These are phyloP conservation scores for Posidonia australis DNA, from an alignment of 106 monocot species.

Conservation along the genomic window DNA sequence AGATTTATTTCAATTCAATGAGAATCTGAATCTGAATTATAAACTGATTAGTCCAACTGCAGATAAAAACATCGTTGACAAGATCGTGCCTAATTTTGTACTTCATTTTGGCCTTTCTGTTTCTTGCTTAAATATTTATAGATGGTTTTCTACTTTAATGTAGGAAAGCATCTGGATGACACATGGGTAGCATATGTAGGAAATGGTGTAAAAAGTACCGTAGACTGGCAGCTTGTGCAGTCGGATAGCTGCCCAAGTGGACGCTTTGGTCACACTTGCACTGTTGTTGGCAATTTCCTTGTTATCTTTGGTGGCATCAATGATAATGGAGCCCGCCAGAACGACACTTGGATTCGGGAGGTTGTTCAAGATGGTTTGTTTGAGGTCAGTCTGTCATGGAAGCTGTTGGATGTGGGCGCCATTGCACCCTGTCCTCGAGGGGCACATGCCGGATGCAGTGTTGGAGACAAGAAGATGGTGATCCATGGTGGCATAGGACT, in stretches of 20 bases:
- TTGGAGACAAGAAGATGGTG: slow-evolving; percentile 34
- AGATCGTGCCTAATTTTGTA: no score
- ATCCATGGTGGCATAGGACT: slow-evolving; percentile 79
- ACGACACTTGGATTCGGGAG: slow-evolving; percentile 77
- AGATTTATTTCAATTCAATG: no score
- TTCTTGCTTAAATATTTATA: no score
- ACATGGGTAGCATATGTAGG: slow-evolving; percentile 73
- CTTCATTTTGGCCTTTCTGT: no score
- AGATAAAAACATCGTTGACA: no score
- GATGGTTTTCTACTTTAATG: not conserved
- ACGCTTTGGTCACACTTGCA: slow-evolving; percentile 84
- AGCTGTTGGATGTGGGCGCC: slow-evolving; percentile 41
- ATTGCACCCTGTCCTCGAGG: slow-evolving; percentile 67
- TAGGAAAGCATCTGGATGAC: slow-evolving; percentile 94
- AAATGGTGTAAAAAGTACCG: slow-evolving; percentile 16
- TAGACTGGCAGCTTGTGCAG: slow-evolving; percentile 51
- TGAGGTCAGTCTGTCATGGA: slow-evolving; percentile 48
- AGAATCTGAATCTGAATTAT: no score
- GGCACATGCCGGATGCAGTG: slow-evolving; percentile 67
- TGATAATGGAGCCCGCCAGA: slow-evolving; percentile 65
- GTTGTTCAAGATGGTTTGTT: slow-evolving; percentile 15
- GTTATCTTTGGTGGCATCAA: slow-evolving; percentile 90
- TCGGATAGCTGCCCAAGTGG: slow-evolving; percentile 61
- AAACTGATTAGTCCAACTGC: no score
- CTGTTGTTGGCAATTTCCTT: slow-evolving; percentile 28